A percentile compares a stretch with the other conserved stretches of the same genome.
Evolutionary conservation across 352 stramenopile species (phyloP).

Genomic region (Globisporangium cystogenes): DNA sequence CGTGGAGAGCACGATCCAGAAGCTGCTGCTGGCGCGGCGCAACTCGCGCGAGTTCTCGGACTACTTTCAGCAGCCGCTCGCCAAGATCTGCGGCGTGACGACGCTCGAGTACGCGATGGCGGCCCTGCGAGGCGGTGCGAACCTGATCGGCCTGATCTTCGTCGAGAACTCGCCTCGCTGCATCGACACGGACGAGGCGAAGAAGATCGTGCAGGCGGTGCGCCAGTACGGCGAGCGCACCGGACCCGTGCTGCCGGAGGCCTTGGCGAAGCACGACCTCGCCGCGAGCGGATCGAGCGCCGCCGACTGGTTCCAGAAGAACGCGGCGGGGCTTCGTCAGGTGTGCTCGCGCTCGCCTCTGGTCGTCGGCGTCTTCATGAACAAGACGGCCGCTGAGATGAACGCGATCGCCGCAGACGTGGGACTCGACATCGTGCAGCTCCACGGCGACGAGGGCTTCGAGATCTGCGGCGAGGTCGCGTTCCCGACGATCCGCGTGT

Average conservation of each 20-base stretch:
- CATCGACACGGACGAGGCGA: constrained; percentile 79
- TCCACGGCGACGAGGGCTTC: constrained; percentile 96
- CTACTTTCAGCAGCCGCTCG: constrained; percentile 38
- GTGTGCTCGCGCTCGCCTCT: constrained; percentile 77
- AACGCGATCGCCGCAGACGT: constrained; percentile 83
- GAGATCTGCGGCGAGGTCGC: constrained; percentile 74
- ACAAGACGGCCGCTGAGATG: constrained; percentile 92
- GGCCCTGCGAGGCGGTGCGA: constrained; percentile 89
- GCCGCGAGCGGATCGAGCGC: constrained; percentile 14
- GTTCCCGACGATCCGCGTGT: constrained; percentile 91
- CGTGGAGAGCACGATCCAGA: constrained; percentile 80
- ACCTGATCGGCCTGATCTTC: constrained; percentile 98
- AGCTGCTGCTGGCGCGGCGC: constrained; percentile 40
- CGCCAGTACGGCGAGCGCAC: constrained; percentile 93
- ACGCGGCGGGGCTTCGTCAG: constrained; percentile 53
- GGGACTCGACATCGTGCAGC: constrained; percentile 96
- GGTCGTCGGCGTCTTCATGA: constrained; percentile 96
- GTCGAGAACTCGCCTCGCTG: constrained; percentile 89
- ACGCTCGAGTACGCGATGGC: constrained; percentile 90
- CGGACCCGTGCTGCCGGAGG: constrained; percentile 43
- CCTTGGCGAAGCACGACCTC: constrained; percentile 29
- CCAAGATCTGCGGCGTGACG: constrained; percentile 96
- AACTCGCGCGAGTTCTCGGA: constrained; percentile 26
- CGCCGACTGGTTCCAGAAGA: constrained; percentile 78
- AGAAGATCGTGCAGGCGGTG: constrained; percentile 89